These are phyloP conservation scores for Phytophthora boehmeriae DNA, from an alignment of 352 stramenopile genomes.

Conservation along the genomic window DNA sequence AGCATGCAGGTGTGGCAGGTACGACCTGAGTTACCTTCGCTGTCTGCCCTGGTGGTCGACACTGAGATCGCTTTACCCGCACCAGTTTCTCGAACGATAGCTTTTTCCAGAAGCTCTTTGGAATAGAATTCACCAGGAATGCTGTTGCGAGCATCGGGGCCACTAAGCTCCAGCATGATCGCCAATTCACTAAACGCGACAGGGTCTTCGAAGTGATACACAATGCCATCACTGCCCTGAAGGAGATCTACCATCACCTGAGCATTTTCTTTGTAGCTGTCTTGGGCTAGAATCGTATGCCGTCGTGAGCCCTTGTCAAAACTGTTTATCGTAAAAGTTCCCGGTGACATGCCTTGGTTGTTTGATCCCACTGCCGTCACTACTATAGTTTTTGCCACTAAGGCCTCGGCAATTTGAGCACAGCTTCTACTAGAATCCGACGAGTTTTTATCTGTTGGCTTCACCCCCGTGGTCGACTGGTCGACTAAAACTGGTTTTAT, in stretches of 20 bases:
- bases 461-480: slow-evolving; percentile 12
- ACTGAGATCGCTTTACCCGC: slow-evolving; percentile 4
- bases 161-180: slow-evolving; percentile 36
- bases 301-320: slow-evolving; percentile 27
- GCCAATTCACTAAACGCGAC: slow-evolving; percentile 35
- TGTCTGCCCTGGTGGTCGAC: not conserved
- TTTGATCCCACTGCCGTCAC: slow-evolving; percentile 24
- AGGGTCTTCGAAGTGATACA: slow-evolving; percentile 31
- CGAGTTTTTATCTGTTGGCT: slow-evolving; percentile 10
- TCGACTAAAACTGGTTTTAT: not conserved
- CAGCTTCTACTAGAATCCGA: slow-evolving; percentile 18
- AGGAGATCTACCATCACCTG: slow-evolving; percentile 30
- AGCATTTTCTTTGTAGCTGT: slow-evolving; percentile 1
- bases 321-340: slow-evolving; percentile 22
- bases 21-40: not conserved
- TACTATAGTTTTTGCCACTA: slow-evolving; percentile 38
- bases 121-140: slow-evolving; percentile 40
- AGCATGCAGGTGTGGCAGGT: slow-evolving; percentile 37
- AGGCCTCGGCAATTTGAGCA: slow-evolving; percentile 28
- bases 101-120: slow-evolving; percentile 45
- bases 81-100: slow-evolving; percentile 37
- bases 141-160: slow-evolving; percentile 24
- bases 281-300: slow-evolving; percentile 16
- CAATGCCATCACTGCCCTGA: slow-evolving; percentile 21
- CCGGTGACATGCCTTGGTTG: slow-evolving; percentile 8